Evolutionary conservation across 768 basidiomycete genomes (phyloP).

Genomic region (Suillus tomentosus): DNA sequence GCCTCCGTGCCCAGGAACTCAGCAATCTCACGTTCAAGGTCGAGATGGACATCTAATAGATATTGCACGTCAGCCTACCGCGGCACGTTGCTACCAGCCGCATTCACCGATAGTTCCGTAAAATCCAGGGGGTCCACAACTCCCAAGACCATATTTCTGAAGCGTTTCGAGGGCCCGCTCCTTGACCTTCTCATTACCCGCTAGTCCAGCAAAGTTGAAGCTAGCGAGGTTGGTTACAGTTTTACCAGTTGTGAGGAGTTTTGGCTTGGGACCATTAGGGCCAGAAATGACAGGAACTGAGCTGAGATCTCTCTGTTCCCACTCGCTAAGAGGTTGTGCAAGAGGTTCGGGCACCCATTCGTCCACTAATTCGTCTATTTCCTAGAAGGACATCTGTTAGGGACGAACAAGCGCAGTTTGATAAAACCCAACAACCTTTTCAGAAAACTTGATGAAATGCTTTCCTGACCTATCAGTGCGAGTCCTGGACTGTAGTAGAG

Average conservation of each 20-base stretch:
- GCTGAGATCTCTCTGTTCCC: slow-evolving; percentile 69
- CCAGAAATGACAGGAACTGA: slow-evolving; percentile 80
- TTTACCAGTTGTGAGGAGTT: slow-evolving; percentile 70
- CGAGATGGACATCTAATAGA: slow-evolving; percentile 81
- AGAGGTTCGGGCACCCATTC: slow-evolving; percentile 94
- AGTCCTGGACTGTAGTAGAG: slow-evolving; percentile 87
- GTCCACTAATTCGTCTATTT: slow-evolving; percentile 94
- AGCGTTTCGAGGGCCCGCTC: slow-evolving; percentile 82
- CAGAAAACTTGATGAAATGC: slow-evolving; percentile 88
- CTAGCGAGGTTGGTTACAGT: slow-evolving; percentile 83
- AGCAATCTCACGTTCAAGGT: slow-evolving; percentile 86
- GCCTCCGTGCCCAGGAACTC: slow-evolving; percentile 89
- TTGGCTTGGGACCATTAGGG: slow-evolving; percentile 81
- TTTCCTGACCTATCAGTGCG: slow-evolving; percentile 81
- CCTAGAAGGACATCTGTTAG: slow-evolving; percentile 47
- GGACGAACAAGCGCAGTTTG: background rate
- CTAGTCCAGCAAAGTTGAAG: slow-evolving; percentile 89
- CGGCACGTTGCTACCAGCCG: background rate
- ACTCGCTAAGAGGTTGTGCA: slow-evolving; percentile 56
- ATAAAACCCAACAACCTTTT: slow-evolving; percentile 63
- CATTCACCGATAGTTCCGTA: slow-evolving; percentile 90
- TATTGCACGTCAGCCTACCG: slow-evolving; percentile 13
- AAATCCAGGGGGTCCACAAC: slow-evolving; percentile 96
- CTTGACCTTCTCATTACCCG: slow-evolving; percentile 87
- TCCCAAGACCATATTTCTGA: slow-evolving; percentile 88